Conservation (phyloP, 2,329 filamentous ascomycete species). For the Dactylellina cionopaga region DNA sequence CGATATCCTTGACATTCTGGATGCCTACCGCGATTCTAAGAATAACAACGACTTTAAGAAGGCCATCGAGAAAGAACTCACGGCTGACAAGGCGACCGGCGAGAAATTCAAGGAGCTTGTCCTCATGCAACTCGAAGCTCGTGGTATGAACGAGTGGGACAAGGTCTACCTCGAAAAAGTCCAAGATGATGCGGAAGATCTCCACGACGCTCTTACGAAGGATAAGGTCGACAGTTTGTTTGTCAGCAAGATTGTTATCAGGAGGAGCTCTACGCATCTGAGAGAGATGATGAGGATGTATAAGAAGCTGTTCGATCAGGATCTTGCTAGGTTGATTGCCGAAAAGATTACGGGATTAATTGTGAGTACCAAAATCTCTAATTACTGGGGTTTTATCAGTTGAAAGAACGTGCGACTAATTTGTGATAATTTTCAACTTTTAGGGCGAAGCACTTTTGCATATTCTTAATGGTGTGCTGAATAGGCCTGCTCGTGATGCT, state of each 20-base stretch:
- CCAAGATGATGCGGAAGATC: constrained; percentile 75
- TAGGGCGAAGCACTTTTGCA: constrained; percentile 94
- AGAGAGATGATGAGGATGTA: constrained; percentile 81
- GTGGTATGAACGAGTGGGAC: constrained; percentile 75
- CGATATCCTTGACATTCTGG: constrained; percentile 88
- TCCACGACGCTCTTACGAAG: constrained; percentile 67
- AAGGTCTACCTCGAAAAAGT: constrained; percentile 68
- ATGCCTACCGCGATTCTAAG: constrained; percentile 88
- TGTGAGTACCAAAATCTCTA: constrained; percentile 68
- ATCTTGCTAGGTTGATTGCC: constrained; percentile 88
- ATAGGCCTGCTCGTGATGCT: constrained; percentile 91
- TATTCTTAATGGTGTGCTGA: constrained; percentile 95
- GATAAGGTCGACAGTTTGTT: constrained; percentile 81
- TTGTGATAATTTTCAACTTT: neutral
- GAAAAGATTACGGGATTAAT: constrained; percentile 91
- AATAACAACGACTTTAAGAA: constrained; percentile 81
- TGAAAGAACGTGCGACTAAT: neutral
- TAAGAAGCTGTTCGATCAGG: constrained; percentile 75
- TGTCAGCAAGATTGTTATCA: constrained; percentile 85
- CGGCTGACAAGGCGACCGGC: constrained; percentile 76
- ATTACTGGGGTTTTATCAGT: constrained; percentile 7
- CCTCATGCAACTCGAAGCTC: constrained; percentile 77
- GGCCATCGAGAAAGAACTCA: constrained; percentile 92
- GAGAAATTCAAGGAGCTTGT: constrained; percentile 81
- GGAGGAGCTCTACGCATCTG: constrained; percentile 82